These are phyloP conservation scores for Fragaria nilgerrensis DNA, from an alignment of 306 rosid species.

Conservation along the genomic window DNA sequence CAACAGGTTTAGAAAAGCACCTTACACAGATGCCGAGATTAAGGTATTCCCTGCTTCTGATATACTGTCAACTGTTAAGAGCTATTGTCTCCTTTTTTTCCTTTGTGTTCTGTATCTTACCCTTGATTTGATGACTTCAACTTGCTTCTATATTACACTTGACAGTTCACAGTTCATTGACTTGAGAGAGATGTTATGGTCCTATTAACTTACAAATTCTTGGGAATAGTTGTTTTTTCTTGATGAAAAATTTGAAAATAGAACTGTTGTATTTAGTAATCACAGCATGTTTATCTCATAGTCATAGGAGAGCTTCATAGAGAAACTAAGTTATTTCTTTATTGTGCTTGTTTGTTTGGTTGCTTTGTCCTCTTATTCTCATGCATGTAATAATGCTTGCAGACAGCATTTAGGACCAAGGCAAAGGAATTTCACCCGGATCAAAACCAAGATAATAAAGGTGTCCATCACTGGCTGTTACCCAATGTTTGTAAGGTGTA, in stretches of 20 bases:
- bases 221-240: not conserved
- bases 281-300: not conserved
- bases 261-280: not conserved
- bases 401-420: slow-evolving; percentile 89
- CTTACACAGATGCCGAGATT: slow-evolving; percentile 84
- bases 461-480: slow-evolving; percentile 36
- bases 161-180: not conserved
- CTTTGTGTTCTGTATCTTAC: not conserved
- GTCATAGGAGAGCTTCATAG: not conserved
- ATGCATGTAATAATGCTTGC: slow-evolving; percentile 8
- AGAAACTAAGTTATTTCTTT: not conserved
- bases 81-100: not conserved
- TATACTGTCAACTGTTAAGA: not conserved
- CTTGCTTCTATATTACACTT: not conserved
- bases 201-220: not conserved
- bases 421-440: slow-evolving; percentile 96
- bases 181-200: not conserved
- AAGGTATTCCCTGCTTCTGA: slow-evolving; percentile 54
- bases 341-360: not conserved
- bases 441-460: slow-evolving; percentile 88
- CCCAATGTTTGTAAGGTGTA: slow-evolving; percentile 9
- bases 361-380: not conserved
- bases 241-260: not conserved
- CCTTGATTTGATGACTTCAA: not conserved
- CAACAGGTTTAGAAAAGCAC: slow-evolving; percentile 71